Percentiles rank a stretch among this genome's conserved stretches.
These are phyloP conservation scores for Coprinopsis marcescibilis DNA, from an alignment of 768 basidiomycete genomes.

Conservation along the genomic window DNA sequence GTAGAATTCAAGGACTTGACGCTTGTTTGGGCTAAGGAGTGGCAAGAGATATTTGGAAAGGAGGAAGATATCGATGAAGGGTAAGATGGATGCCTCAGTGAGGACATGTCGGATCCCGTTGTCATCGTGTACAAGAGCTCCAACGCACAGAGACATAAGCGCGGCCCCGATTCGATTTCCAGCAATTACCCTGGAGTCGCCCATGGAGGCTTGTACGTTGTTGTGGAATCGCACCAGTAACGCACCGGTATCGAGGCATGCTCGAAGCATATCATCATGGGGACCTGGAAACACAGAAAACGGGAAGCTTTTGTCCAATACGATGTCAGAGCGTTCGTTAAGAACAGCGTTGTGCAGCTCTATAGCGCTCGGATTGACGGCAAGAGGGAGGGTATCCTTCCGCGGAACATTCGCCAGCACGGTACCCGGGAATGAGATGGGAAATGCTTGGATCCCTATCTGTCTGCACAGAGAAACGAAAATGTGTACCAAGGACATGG, in stretches of 20 bases:
- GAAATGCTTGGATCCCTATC: constrained; percentile 45
- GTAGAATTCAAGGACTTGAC: neutral
- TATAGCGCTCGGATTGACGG: constrained; percentile 34
- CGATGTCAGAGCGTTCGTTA: constrained; percentile 2
- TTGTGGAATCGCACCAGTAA: constrained; percentile 17
- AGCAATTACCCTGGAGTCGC: neutral
- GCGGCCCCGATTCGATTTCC: constrained; percentile 1
- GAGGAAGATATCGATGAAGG: neutral
- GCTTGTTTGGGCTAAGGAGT: neutral
- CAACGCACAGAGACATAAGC: constrained; percentile 9
- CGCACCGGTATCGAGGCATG: constrained; percentile 7
- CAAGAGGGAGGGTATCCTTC: constrained; percentile 40
- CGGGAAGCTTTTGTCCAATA: constrained; percentile 2
- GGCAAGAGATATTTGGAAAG: neutral
- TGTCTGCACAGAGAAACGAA: constrained; percentile 50
- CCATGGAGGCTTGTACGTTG: constrained; percentile 13
- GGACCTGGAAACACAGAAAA: constrained; percentile 5
- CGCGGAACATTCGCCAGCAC: constrained; percentile 48
- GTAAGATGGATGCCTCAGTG: neutral
- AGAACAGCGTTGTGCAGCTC: constrained; percentile 26
- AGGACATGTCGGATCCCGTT: neutral
- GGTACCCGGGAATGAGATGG: constrained; percentile 49
- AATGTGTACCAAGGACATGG: constrained; percentile 54
- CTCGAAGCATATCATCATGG: constrained; percentile 3
- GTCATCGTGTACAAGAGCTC: neutral